These are phyloP conservation scores for Botrytis fragariae DNA, from an alignment of 2,329 filamentous ascomycete genomes.

Conservation along the genomic window DNA sequence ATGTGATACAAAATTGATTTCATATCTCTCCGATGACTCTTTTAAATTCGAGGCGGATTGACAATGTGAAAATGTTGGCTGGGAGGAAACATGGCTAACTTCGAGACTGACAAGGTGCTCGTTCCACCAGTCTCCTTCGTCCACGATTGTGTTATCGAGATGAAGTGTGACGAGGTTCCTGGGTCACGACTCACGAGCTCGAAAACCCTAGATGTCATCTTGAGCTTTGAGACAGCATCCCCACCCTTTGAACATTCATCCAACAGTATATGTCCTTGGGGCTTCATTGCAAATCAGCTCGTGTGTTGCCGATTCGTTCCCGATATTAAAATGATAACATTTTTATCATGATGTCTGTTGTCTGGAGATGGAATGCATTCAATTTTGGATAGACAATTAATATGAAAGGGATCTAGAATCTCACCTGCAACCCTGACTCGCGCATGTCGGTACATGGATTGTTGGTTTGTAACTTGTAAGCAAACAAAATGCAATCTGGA, in stretches of 20 bases:
- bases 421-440: conserved; percentile 22
- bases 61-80: neutral
- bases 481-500: conserved; percentile 23
- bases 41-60: neutral
- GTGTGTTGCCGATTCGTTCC: neutral
- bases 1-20: neutral
- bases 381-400: conserved; percentile 1
- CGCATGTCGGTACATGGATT: conserved; percentile 28
- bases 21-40: neutral
- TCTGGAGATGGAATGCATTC: neutral
- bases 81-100: neutral
- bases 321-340: neutral
- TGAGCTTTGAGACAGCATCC: conserved; percentile 22
- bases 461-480: conserved; percentile 23
- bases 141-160: conserved; percentile 29
- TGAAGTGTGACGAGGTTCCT: conserved; percentile 17
- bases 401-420: conserved; percentile 13
- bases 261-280: neutral
- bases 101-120: conserved; percentile 1
- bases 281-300: neutral
- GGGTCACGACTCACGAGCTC: conserved; percentile 26
- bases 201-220: conserved; percentile 8
- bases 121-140: conserved; percentile 30
- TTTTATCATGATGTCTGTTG: neutral
- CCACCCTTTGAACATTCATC: neutral